These are phyloP conservation scores for Blastomyces silverae DNA, from an alignment of 2,329 filamentous ascomycete species.

Conservation along the genomic window DNA sequence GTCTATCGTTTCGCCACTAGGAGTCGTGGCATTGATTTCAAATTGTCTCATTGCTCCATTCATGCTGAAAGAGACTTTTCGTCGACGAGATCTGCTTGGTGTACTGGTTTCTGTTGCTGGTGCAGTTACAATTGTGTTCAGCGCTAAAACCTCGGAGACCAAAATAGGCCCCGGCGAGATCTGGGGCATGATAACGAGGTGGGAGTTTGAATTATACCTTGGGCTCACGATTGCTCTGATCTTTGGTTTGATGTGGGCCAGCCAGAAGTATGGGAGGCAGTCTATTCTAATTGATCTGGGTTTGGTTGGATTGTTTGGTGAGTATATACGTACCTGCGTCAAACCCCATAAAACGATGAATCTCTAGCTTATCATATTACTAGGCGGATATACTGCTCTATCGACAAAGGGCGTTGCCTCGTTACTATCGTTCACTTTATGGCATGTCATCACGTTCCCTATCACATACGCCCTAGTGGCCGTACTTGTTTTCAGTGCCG, in stretches of 20 bases:
- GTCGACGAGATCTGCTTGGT: slow-evolving; percentile 75
- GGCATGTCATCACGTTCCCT: slow-evolving; percentile 81
- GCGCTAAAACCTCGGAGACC: slow-evolving; percentile 79
- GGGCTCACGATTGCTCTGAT: slow-evolving; percentile 70
- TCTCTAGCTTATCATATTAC: slow-evolving; percentile 14
- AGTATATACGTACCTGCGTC: slow-evolving; percentile 28
- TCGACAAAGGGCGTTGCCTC: slow-evolving; percentile 96
- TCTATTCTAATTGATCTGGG: slow-evolving; percentile 89
- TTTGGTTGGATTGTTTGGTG: slow-evolving; percentile 87
- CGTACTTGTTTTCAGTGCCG: slow-evolving; percentile 71
- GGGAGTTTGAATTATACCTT: slow-evolving; percentile 88
- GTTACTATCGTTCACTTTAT: slow-evolving; percentile 82
- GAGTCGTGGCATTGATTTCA: slow-evolving; percentile 91
- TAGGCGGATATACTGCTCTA: slow-evolving; percentile 90
- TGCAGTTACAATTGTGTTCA: slow-evolving; percentile 86
- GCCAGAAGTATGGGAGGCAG: slow-evolving; percentile 72
- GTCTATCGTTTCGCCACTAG: slow-evolving; percentile 91
- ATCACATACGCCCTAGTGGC: slow-evolving; percentile 81
- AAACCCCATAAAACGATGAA: slow-evolving; percentile 16
- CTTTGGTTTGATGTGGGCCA: slow-evolving; percentile 68
- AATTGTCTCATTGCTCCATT: slow-evolving; percentile 96
- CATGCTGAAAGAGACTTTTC: slow-evolving; percentile 85
- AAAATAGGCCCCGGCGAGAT: slow-evolving; percentile 88
- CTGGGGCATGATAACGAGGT: slow-evolving; percentile 76
- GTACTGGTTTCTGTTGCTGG: slow-evolving; percentile 81